phyloP scores from a whole-genome alignment of 306 rosid genomes.

The Begonia loranthoides region DNA sequence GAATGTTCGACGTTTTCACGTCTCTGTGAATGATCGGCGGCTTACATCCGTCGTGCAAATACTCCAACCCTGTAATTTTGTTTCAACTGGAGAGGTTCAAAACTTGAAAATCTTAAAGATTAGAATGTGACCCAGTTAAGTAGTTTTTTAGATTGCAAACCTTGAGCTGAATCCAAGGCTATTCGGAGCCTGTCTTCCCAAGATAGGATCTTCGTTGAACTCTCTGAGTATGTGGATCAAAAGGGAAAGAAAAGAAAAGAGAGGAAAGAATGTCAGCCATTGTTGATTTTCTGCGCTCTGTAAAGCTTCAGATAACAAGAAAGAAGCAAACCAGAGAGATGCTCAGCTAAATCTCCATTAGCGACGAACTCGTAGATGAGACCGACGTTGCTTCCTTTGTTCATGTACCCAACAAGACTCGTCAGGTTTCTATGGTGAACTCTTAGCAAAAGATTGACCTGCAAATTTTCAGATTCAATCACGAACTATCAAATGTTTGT shows the following conservation, averaged over 20 bases:
- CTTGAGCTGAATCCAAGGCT: conserved; percentile 29
- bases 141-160: neutral
- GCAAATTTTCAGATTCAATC: conserved; percentile 7
- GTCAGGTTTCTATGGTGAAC: conserved; percentile 25
- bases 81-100: too few species aligned
- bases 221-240: conserved; percentile 2
- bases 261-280: neutral
- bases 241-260: neutral
- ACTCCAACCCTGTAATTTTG: conserved; percentile 33
- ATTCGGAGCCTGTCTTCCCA: conserved; percentile 30
- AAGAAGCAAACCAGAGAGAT: conserved; percentile 6
- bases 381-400: conserved; percentile 13
- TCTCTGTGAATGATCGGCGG: conserved; percentile 31
- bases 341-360: conserved; percentile 15
- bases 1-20: conserved; percentile 23
- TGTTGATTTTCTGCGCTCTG: neutral
- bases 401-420: conserved; percentile 23
- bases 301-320: neutral
- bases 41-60: conserved; percentile 39
- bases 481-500: too few species aligned
- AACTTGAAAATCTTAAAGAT: too few species aligned
- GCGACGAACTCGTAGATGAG: conserved; percentile 22
- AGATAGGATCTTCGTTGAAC: conserved; percentile 6
- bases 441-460: conserved; percentile 25
- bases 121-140: too few species aligned